Base-by-base conservation (phyloP, 371 early-diverging fungal species). In the Apophysomyces variabilis region DNA sequence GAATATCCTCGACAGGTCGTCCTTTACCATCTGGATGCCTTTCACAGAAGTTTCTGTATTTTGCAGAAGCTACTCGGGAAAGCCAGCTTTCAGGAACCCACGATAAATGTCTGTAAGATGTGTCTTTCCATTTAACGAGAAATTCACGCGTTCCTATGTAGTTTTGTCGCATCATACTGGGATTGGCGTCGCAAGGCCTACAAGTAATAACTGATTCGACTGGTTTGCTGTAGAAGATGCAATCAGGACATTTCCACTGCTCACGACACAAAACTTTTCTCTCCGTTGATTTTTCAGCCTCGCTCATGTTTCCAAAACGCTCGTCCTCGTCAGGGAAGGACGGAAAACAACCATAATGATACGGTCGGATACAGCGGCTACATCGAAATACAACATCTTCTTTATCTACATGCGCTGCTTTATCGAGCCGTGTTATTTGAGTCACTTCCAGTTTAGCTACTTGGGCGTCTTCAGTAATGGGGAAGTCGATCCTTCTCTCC, bases 51-150 rank as follows among this genome's bases (percentile, higher is more conserved):
- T 71, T 69, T 32, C 68, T 61, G 59, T 73, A 73, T 41, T 69
- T 62, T 1, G 59, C 41, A 0, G 76, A 54, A 8, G 66, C 60
- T 7, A 68, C 68, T 12, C 70, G 64, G 13, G 67, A 65, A 13
- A 82, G 61, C 85, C 86, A 87, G 37, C 65, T 68, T 8, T 66
- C 65, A n/a, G 85, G 71, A 7, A 88, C 88, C 90, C 90, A 90
- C 14, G 69, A 69, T 6, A 83, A 61, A 60, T 86, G 84, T 12
- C 86, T 75, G 61, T 85, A 87, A 1, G 88, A 85, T 37, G 67
- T 45, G 8, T 66, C 70, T 58, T 77, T 76, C 89, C 89, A 90
- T 46, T 87, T 87, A 56, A 90, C 68, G 6, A 84, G 66, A 21
- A 63, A 61, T 41, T 74, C 16, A 46, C 50, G 11, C 12, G 65